Base-by-base conservation (phyloP, 176 grass and related monocot genomes). In the Dactylis glomerata region DNA sequence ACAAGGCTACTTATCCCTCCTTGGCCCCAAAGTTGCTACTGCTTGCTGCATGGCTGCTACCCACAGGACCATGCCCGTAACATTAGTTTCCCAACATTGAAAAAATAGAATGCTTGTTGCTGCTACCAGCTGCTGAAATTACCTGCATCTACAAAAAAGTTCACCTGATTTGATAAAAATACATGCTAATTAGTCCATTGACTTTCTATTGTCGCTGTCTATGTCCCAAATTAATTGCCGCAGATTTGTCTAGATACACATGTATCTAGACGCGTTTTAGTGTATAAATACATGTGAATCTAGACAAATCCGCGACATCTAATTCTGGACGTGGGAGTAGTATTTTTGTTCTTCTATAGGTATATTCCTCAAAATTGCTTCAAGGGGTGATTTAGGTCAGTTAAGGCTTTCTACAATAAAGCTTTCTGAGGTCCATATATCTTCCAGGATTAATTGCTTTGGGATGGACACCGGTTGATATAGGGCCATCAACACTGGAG, bases 401-500 rank as follows among this genome's bases (percentile, higher is more conserved):
- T 51, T 45, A 71, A 84, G 62, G 28, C 17, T 82, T 80, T 28
- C 66, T 24, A 57, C 17, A 68, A 28, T 50, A 52, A 62, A 50
- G 8, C 26, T 45, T 58, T 70, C 75, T 81, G 42, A 78, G 77
- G 45, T 49, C 32, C 67, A 27, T 72, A 17, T 80, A 83, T 70
- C 67, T 22, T 57, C 16, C 30, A 69, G 47, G 36, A 32, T 46
- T 87, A 20, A 73, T 61, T 75, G 78, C 56, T 90, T 90, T 84
- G 92, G 96, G 87, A 32, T 98, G 89, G 93, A 86, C 83, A 69
- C 96, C 96, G 74, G 70, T 71, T 76, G 93, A 98, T 86, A 90
- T 95, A 89, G 96, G 96, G 34, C 96, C 96, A 88, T 88, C 77
- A 52, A 87, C 96, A 62, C 78, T 93, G 82, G 91, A 92, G 87